A percentile compares a stretch with the other conserved stretches of the same genome.
These are phyloP conservation scores for Myotisia sp. DNA, from an alignment of 2,329 filamentous ascomycete species.

Conservation along the genomic window DNA sequence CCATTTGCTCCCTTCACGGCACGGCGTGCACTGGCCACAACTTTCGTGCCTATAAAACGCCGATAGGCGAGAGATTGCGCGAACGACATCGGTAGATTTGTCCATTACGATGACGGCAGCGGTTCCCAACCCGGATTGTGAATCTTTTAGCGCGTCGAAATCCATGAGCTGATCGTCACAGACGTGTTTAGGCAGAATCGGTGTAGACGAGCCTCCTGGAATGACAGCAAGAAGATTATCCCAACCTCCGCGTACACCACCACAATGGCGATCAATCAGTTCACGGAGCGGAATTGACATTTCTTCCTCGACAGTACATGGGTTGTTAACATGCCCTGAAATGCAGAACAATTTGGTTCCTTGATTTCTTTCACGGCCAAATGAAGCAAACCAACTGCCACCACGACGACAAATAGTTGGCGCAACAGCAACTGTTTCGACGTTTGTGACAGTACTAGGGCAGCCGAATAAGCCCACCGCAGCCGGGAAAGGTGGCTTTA, in stretches of 20 bases:
- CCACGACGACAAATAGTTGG: constrained; percentile 92
- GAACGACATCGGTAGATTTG: constrained; percentile 90
- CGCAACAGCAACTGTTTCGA: constrained; percentile 89
- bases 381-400: constrained; percentile 79
- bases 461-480: constrained; percentile 96
- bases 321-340: constrained; percentile 97
- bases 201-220: constrained; percentile 90
- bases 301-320: constrained; percentile 94
- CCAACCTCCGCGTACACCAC: constrained; percentile 91
- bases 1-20: constrained; percentile 97
- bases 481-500: constrained; percentile 97
- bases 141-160: constrained; percentile 96
- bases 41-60: constrained; percentile 98
- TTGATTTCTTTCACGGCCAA: constrained; percentile 89
- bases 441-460: constrained; percentile 94
- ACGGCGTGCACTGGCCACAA: constrained; percentile 98
- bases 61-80: constrained; percentile 79
- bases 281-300: constrained; percentile 96
- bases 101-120: constrained; percentile 99
- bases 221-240: constrained; percentile 94
- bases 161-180: constrained; percentile 98
- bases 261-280: constrained; percentile 95
- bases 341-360: constrained; percentile 98
- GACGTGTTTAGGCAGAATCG: constrained; percentile 75
- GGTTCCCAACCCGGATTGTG: constrained; percentile 89